Evolutionary conservation across 176 grass and related monocot genomes (phyloP).

Genomic region (Oryza longistaminata): DNA sequence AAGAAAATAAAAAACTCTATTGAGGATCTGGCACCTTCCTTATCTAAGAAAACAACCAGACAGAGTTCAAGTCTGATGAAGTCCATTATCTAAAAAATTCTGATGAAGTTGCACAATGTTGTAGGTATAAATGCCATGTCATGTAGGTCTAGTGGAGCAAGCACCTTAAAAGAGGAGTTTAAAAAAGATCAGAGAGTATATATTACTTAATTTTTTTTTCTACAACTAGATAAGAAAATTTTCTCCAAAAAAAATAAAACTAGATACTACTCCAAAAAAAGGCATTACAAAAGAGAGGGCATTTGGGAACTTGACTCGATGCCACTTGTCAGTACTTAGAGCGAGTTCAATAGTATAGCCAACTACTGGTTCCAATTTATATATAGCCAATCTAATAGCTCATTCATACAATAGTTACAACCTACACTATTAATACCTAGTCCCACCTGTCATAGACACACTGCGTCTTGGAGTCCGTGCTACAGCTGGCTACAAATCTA

Average conservation of each 20-base stretch:
- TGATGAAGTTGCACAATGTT: neutral
- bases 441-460: no score
- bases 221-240: neutral
- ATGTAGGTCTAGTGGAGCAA: neutral
- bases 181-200: neutral
- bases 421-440: no score
- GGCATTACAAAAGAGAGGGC: neutral
- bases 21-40: neutral
- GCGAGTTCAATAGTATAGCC: no score
- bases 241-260: neutral
- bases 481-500: no score
- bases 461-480: no score
- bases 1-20: neutral
- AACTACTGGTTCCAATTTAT: no score
- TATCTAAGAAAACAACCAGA: neutral
- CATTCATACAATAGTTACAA: no score
- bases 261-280: neutral
- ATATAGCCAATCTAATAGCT: no score
- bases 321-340: conserved; percentile 27
- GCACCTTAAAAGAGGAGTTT: neutral
- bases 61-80: neutral
- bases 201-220: neutral
- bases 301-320: neutral
- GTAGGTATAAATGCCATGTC: neutral
- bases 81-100: neutral